Conservation (phyloP, 164 flowering plant species). For the Akebia trifoliata region DNA sequence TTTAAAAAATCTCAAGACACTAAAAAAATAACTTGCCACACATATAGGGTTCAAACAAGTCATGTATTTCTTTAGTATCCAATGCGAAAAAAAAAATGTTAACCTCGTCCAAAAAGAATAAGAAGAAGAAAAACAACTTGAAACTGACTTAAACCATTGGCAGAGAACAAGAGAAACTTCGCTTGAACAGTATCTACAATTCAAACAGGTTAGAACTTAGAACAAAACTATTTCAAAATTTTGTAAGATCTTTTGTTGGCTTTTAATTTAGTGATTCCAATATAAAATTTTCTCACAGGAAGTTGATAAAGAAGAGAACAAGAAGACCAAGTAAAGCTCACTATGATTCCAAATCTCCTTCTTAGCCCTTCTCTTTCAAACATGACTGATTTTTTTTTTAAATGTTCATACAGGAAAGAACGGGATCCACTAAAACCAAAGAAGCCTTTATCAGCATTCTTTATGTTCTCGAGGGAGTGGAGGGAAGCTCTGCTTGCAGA, state of each 20-base stretch:
- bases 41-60: too few species aligned
- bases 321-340: slow-evolving; percentile 40
- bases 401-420: slow-evolving; percentile 51
- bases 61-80: too few species aligned
- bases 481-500: slow-evolving; percentile 50
- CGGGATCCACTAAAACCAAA: slow-evolving; percentile 85
- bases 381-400: not conserved
- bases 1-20: too few species aligned
- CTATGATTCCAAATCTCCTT: not conserved
- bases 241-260: not conserved
- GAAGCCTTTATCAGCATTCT: slow-evolving; percentile 70
- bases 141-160: too few species aligned
- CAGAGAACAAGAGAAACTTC: too few species aligned
- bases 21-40: too few species aligned
- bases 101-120: too few species aligned
- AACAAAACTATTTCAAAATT: not conserved
- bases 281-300: slow-evolving; percentile 23
- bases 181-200: slow-evolving; percentile 81
- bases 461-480: slow-evolving; percentile 65
- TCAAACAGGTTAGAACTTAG: slow-evolving; percentile 38
- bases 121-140: too few species aligned
- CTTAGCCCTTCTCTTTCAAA: too few species aligned
- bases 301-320: slow-evolving; percentile 35
- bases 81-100: too few species aligned
- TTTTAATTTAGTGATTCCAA: not conserved